A percentile compares a stretch with the other conserved stretches of the same genome.
phyloP scores from a whole-genome alignment of 2,329 filamentous ascomycete genomes.

The Colletotrichum trifolii region DNA sequence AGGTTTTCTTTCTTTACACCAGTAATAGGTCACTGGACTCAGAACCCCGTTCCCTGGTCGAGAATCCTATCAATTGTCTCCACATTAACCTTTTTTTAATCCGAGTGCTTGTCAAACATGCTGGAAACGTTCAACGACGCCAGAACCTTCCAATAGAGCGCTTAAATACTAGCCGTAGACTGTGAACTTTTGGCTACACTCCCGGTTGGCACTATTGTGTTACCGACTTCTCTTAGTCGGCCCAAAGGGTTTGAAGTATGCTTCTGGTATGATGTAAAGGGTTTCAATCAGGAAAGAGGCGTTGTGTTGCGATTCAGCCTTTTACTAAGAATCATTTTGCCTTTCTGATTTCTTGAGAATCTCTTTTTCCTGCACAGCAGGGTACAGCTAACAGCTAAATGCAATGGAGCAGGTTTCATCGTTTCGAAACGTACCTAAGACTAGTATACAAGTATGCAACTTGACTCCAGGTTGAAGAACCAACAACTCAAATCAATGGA shows the following conservation, averaged over 20 bases:
- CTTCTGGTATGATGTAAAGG: conserved; percentile 35
- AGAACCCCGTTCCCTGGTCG: no score
- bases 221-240: conserved; percentile 38
- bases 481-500: conserved; percentile 39
- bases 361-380: conserved; percentile 39
- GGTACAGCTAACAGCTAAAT: conserved; percentile 42
- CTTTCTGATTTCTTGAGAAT: conserved; percentile 37
- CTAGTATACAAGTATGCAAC: conserved; percentile 30
- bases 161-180: no score
- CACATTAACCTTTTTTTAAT: no score
- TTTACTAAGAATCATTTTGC: background rate
- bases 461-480: conserved; percentile 37
- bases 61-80: no score
- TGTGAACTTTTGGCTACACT: no score
- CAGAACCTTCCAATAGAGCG: no score
- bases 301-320: conserved; percentile 33
- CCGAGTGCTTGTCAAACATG: no score
- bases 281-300: conserved; percentile 40
- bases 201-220: conserved; percentile 35
- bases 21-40: no score
- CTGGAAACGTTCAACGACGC: no score
- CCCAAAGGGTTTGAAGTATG: conserved; percentile 40
- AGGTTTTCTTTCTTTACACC: no score
- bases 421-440: conserved; percentile 27
- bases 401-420: conserved; percentile 36